phyloP scores from a whole-genome alignment of 768 basidiomycete genomes.

The Tricholomella constricta region DNA sequence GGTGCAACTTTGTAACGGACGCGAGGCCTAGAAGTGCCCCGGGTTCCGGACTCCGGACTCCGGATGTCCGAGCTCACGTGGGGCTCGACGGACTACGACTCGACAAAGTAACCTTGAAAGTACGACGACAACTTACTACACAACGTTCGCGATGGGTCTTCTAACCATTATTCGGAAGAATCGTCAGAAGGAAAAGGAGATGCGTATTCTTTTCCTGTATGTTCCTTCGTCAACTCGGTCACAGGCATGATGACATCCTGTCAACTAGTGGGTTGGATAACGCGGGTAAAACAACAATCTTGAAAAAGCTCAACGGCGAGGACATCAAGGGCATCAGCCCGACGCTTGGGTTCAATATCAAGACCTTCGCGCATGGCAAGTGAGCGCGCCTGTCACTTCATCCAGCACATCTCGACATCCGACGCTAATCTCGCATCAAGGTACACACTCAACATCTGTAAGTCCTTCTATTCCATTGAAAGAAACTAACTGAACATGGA shows the following conservation, averaged over 20 bases:
- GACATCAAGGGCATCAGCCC: conserved; percentile 88
- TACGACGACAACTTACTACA: background rate
- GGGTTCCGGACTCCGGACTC: conserved; percentile 5
- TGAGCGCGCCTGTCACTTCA: conserved; percentile 36
- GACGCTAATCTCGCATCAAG: conserved; percentile 31
- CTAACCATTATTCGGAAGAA: conserved; percentile 98
- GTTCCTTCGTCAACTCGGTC: background rate
- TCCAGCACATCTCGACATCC: background rate
- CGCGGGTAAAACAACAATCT: conserved; percentile 97
- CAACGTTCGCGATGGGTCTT: conserved; percentile 82
- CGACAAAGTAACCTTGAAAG: background rate
- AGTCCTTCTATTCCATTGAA: conserved; percentile 23
- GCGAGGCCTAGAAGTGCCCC: background rate
- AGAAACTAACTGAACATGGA: background rate
- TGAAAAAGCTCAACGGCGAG: conserved; percentile 93
- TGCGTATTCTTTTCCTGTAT: conserved; percentile 90
- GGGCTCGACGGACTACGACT: background rate
- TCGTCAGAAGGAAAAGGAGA: conserved; percentile 92
- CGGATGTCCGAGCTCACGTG: conserved; percentile 4
- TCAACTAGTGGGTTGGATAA: conserved; percentile 88
- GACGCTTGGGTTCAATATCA: conserved; percentile 98
- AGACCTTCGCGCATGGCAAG: conserved; percentile 91
- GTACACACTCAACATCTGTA: conserved; percentile 82
- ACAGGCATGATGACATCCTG: conserved; percentile 13
- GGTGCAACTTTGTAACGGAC: background rate